Evolutionary conservation across 2,329 filamentous ascomycete genomes (phyloP), one percentile per base, ranked within the genome.

Genomic region (Monascus ruber): DNA sequence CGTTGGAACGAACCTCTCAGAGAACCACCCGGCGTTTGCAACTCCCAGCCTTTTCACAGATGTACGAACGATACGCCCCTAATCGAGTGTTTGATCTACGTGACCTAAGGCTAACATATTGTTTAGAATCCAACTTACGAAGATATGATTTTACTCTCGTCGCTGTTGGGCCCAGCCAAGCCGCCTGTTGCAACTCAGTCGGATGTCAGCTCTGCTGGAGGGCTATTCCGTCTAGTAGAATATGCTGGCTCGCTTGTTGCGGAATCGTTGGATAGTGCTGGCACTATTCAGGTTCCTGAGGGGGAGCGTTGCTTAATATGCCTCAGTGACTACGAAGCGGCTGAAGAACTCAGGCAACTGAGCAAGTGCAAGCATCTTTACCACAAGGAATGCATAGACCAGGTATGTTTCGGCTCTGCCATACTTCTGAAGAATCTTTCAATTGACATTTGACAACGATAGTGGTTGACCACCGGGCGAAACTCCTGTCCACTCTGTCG

Each of bases 11-110:
- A 81, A 79, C 47, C 74, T 82, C 38, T 78, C 79, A 1, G 78
- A 82, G 49, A 80, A 81, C 47, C 79, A 83, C 53, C 79, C 79
- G 24, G 79, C 81, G 24, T 72, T 83, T 44, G 79, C 78, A 5
- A 81, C 79, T 17, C 79, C 79, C 8, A 81, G 77, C 48, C 65
- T 83, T 7, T 83, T 82, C 54, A 83, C 78, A 11, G 79, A 83
- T 59, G 77, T 79, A 64, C 57, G 65, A 53, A 33, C 2, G 28
- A 29, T 17, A 17, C 17, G 17, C 17, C 35, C 29, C 8, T 33
- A 24, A 34, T 25, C 26, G 11, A 34, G 9, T 28, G 17, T 26
- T 34, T 17, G 35, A 36, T 33, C 42, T 37, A 6, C 6, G 17
- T 25, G 39, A 38, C 24, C 34, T 38, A 36, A 34, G 8, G 41